Base-by-base conservation (phyloP, 306 rosid genomes). In the Cicer yamashitae region DNA sequence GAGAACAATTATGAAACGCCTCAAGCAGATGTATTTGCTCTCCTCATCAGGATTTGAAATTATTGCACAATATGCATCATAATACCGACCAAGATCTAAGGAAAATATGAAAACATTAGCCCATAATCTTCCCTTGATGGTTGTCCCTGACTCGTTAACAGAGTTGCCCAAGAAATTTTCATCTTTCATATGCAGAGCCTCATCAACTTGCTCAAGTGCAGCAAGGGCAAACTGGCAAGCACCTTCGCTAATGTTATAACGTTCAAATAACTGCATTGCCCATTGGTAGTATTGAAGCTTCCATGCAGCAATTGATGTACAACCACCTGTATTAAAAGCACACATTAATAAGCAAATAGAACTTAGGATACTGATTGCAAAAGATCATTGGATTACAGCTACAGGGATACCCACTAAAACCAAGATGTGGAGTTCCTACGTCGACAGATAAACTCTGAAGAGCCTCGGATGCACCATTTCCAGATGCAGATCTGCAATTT, bases 141-240 rank as follows among this genome's bases (percentile, higher is more conserved):
- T 82, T 48, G 85, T 71, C 70, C 86, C 82, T 67, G 97, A 85
- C 87, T 90, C 96, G 59, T 82, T 80, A 6, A 65, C 80, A 56
- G 83, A 80, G 78, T 83, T 84, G 67, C 67, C 38, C 54, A 20
- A 73, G 76, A 13, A 52, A 52, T 59, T n/a, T 45, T 83, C 85
- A 73, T 74, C 90, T 20, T 83, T 78, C 74, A 65, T 59, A 54
- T 43, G 48, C 11, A 74, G 76, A 75, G 90, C 93, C 81, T 94
- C 98, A 74, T 91, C 98, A 74, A 90, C 97, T 84, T 87, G 94
- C 89, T 91, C 98, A 34, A 94, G 98, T 30, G 98, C 97, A 75
- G 98, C 96, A 74, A 91, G 98, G 71, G 94, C 98, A 86, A 94
- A 94, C 87, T 91, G 91, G 86, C 85, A 89, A 81, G 96, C 96